Percentiles rank a stretch among this genome's conserved stretches.
Evolutionary conservation across 768 basidiomycete species (phyloP).

Genomic region (Pulveroboletus frians): DNA sequence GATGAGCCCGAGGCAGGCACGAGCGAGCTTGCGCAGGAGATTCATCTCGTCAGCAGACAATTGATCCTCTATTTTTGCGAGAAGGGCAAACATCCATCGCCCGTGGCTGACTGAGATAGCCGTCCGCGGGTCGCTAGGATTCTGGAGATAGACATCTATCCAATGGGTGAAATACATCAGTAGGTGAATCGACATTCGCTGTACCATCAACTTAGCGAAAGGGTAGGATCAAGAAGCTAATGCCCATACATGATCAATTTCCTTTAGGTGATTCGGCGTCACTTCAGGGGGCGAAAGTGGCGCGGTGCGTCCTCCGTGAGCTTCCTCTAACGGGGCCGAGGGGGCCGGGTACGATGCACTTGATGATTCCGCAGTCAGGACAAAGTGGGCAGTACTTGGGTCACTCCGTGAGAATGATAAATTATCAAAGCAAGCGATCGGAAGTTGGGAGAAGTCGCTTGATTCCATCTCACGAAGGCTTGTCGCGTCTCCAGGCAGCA

Average conservation of each 20-base stretch:
- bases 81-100: constrained; percentile 73
- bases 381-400: not conserved
- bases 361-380: not conserved
- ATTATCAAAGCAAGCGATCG: not conserved
- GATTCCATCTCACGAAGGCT: not conserved
- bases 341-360: not conserved
- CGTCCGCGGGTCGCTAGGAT: constrained; percentile 33
- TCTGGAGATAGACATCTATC: constrained; percentile 60
- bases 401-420: not conserved
- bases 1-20: constrained; percentile 58
- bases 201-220: constrained; percentile 9
- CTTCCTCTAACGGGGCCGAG: not conserved
- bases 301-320: not conserved
- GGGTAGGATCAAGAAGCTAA: not conserved
- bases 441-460: not conserved
- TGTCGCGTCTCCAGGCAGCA: not conserved
- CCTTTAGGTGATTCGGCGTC: constrained; percentile 48
- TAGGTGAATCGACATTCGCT: constrained; percentile 70
- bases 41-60: constrained; percentile 74
- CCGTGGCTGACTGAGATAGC: constrained; percentile 54
- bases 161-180: constrained; percentile 83
- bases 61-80: constrained; percentile 63
- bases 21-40: constrained; percentile 68
- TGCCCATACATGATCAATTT: constrained; percentile 62
- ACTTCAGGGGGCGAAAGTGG: constrained; percentile 46